These are phyloP conservation scores for Russula griseocarnosa DNA, from an alignment of 768 basidiomycete genomes.

Conservation along the genomic window DNA sequence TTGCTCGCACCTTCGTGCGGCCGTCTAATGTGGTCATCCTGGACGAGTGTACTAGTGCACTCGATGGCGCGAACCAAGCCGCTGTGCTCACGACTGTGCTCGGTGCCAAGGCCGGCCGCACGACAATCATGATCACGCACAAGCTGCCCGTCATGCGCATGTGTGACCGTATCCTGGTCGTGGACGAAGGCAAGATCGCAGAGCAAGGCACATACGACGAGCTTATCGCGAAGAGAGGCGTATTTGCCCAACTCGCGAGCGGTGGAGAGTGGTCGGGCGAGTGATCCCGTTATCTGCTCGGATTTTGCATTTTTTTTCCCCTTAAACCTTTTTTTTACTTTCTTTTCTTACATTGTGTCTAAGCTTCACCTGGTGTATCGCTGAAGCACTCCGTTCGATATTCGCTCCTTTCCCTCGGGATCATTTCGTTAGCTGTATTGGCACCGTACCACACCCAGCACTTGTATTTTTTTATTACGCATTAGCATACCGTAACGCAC, in stretches of 20 bases:
- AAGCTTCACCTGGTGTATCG: conserved; percentile 17
- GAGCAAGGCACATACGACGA: conserved; percentile 77
- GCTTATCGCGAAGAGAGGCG: conserved; percentile 60
- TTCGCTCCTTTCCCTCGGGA: conserved; percentile 8
- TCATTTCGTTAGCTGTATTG: conserved; percentile 12
- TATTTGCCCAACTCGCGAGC: conserved; percentile 72
- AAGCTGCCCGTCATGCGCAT: conserved; percentile 85
- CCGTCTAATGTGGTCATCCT: conserved; percentile 71
- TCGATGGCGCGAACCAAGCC: conserved; percentile 81
- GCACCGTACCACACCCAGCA: conserved; percentile 5
- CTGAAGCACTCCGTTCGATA: conserved; percentile 17
- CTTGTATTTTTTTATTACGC: conserved; percentile 4
- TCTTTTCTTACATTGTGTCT: background rate
- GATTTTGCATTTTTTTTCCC: background rate
- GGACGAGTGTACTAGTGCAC: conserved; percentile 93
- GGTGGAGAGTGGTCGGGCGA: conserved; percentile 64
- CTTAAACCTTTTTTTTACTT: background rate
- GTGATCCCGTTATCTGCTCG: conserved; percentile 6
- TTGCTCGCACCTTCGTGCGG: conserved; percentile 85
- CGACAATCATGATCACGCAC: conserved; percentile 92
- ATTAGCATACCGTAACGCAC: conserved; percentile 14
- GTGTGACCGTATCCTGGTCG: conserved; percentile 85
- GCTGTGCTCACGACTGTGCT: conserved; percentile 76
- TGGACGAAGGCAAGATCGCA: conserved; percentile 70
- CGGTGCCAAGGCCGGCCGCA: conserved; percentile 59